phyloP scores from a whole-genome alignment of 2,329 filamentous ascomycete species.

The Endothia cerciana region DNA sequence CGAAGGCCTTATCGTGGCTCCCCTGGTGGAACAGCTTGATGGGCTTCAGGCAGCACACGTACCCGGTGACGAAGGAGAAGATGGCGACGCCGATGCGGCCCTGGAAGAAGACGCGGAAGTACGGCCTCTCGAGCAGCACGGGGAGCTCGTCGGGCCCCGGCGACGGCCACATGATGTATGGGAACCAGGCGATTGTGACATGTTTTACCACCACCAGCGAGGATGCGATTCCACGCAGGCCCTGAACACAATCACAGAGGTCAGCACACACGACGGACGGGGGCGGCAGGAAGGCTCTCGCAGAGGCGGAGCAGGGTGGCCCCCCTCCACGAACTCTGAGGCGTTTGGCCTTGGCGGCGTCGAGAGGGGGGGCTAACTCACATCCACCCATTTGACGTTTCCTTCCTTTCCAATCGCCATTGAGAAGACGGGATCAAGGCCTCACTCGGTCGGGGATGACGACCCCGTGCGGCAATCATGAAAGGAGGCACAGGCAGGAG shows the following conservation, averaged over 20 bases:
- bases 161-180: slow-evolving; percentile 28
- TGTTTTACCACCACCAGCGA: slow-evolving; percentile 30
- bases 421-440: slow-evolving; percentile 28
- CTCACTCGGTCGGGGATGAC: background rate
- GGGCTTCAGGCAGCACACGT: slow-evolving; percentile 27
- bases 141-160: slow-evolving; percentile 23
- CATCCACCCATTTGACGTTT: slow-evolving; percentile 31
- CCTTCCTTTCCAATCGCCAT: slow-evolving; percentile 30
- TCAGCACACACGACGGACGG: slow-evolving; percentile 45
- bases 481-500: background rate
- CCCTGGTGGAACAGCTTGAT: slow-evolving; percentile 26
- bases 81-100: slow-evolving; percentile 30
- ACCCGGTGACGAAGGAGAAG: slow-evolving; percentile 29
- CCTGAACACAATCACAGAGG: slow-evolving; percentile 12
- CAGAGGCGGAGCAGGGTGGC: background rate
- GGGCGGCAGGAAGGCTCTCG: too few relatives aligned
- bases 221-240: slow-evolving; percentile 30
- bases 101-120: slow-evolving; percentile 28
- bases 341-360: background rate
- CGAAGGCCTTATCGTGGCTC: slow-evolving; percentile 28
- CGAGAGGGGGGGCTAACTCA: slow-evolving; percentile 10
- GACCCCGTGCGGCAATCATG: background rate
- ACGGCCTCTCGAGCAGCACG: slow-evolving; percentile 24
- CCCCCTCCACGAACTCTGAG: background rate
- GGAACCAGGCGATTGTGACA: slow-evolving; percentile 27